A percentile compares a stretch with the other conserved stretches of the same genome.
phyloP scores from a whole-genome alignment of 2,329 filamentous ascomycete species.

The Dothiorella sarmentorum region DNA sequence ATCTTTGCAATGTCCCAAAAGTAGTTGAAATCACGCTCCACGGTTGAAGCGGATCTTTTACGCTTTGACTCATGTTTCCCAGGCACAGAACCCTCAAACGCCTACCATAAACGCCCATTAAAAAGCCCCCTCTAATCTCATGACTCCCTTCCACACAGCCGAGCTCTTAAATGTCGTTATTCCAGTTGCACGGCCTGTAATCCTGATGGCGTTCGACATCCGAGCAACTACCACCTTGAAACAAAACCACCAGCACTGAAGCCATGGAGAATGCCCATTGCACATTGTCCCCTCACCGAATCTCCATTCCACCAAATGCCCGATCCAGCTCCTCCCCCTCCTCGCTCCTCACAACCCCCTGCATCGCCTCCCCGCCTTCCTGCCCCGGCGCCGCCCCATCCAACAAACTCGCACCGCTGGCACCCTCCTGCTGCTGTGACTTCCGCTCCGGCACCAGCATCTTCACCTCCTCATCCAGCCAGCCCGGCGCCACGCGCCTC shows the following conservation, averaged over 20 bases:
- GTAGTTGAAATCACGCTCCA: no score
- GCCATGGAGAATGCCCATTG: no score
- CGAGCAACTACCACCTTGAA: not conserved
- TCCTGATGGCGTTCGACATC: no score
- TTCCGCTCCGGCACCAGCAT: conserved; percentile 65
- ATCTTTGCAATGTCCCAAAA: no score
- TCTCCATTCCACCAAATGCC: conserved; percentile 68
- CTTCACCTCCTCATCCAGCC: conserved; percentile 65
- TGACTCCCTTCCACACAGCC: no score
- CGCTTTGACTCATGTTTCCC: no score
- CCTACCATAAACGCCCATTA: not conserved
- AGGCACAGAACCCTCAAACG: no score
- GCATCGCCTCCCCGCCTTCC: conserved; percentile 28
- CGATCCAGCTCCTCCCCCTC: conserved; percentile 57
- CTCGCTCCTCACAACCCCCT: conserved; percentile 36
- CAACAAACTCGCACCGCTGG: not conserved
- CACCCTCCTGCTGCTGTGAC: conserved; percentile 20
- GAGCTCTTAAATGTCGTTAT: no score
- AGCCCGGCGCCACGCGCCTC: conserved; percentile 73
- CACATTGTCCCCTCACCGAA: conserved; percentile 40
- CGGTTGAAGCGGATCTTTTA: no score
- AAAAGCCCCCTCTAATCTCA: not conserved
- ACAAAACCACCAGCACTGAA: not conserved
- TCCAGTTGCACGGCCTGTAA: no score
- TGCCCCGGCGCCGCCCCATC: conserved; percentile 16